Evolutionary conservation across 495 filamentous ascomycete species (phyloP).

Genomic region (Trichoderma virens): DNA sequence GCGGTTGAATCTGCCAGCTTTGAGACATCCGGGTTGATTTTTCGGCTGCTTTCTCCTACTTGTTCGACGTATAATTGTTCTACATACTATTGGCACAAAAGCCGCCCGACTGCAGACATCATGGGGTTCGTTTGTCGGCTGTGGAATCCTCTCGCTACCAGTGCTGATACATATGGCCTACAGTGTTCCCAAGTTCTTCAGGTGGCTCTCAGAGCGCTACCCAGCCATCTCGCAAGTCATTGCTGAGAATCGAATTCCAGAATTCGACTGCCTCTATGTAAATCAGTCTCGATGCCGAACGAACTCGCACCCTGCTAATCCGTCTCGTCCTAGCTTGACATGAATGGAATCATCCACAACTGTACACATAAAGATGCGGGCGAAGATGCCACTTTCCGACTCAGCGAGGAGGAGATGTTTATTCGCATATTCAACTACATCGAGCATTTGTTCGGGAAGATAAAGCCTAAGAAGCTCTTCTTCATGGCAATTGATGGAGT

Average conservation of each 20-base stretch:
- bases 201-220: conserved; percentile 99
- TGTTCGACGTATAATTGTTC: background rate
- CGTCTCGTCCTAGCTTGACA: conserved; percentile 57
- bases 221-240: conserved; percentile 98
- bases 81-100: conserved; percentile 1
- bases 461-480: conserved; percentile 95
- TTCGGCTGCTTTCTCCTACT: background rate
- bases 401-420: conserved; percentile 98
- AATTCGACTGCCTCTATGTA: conserved; percentile 95
- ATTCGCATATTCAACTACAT: conserved; percentile 99
- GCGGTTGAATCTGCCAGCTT: background rate
- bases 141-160: background rate
- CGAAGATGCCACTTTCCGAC: conserved; percentile 79
- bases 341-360: conserved; percentile 99
- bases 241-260: conserved; percentile 96
- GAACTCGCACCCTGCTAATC: background rate
- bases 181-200: conserved; percentile 90
- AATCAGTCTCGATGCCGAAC: background rate
- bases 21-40: background rate
- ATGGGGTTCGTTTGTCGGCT: conserved; percentile 12
- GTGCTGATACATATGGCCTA: conserved; percentile 26
- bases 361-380: conserved; percentile 90
- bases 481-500: conserved; percentile 99
- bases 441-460: conserved; percentile 96
- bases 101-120: background rate